Conservation (phyloP, 2,329 filamentous ascomycete genomes). For the Paecilomyces niveus region DNA sequence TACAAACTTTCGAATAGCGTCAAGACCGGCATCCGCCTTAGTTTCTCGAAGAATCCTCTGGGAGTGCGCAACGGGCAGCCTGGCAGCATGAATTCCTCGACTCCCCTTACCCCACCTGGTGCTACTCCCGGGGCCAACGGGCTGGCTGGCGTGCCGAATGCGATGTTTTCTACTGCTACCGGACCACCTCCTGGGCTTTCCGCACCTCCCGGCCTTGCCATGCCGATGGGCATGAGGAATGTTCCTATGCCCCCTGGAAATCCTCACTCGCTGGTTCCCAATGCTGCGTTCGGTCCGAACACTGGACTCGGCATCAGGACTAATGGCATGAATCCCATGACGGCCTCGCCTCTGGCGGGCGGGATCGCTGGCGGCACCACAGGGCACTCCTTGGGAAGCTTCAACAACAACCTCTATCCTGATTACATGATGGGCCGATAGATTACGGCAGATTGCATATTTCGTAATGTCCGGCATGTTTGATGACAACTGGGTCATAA, state of each 20-base stretch:
- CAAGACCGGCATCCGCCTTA: slow-evolving; percentile 89
- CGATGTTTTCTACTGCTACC: slow-evolving; percentile 60
- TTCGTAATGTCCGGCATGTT: slow-evolving; percentile 37
- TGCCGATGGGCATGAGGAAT: slow-evolving; percentile 27
- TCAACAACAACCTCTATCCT: slow-evolving; percentile 33
- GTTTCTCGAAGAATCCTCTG: slow-evolving; percentile 95
- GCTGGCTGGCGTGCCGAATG: slow-evolving; percentile 47
- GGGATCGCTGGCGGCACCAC: slow-evolving; percentile 19
- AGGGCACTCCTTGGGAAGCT: slow-evolving; percentile 25
- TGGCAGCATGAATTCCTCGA: slow-evolving; percentile 45
- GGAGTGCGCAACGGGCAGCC: slow-evolving; percentile 77
- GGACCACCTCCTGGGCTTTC: slow-evolving; percentile 77
- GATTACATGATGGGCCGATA: slow-evolving; percentile 45
- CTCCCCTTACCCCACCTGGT: slow-evolving; percentile 44
- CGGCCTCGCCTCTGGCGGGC: slow-evolving; percentile 20
- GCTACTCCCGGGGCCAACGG: slow-evolving; percentile 54
- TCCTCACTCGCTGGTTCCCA: slow-evolving; percentile 21
- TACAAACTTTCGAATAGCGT: slow-evolving; percentile 80
- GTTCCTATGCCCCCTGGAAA: slow-evolving; percentile 24
- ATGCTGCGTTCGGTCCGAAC: slow-evolving; percentile 28
- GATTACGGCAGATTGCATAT: slow-evolving; percentile 10
- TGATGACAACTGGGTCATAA: slow-evolving; percentile 32
- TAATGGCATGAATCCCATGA: slow-evolving; percentile 24
- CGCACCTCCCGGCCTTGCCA: slow-evolving; percentile 63
- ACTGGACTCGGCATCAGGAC: slow-evolving; percentile 31